Base-by-base conservation (phyloP, 2,329 filamentous ascomycete species). In the Ascochyta rabiei region DNA sequence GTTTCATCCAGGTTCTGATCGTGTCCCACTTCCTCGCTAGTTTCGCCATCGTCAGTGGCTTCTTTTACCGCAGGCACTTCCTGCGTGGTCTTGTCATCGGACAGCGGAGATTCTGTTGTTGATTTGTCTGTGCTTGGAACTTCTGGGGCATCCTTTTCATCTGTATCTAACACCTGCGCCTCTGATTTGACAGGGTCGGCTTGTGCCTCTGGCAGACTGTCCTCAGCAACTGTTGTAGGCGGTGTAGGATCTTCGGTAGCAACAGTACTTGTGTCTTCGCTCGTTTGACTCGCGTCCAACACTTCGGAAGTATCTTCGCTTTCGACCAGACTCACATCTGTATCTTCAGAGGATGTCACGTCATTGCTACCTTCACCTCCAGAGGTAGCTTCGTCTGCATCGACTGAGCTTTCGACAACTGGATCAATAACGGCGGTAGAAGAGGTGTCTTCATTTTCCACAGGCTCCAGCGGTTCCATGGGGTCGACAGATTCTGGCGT, bases 231-330 rank as follows among this genome's bases (percentile, higher is more conserved):
- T 9, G 26, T 5, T n/a, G 23, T 12, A 35, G 21, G 37, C 9
- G 23, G 8, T 16, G 2, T 19, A 6, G n/a, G 6, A 30, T 12
- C 33, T 39, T 28, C 40, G 15, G 16, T 26, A 28, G 28, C 52
- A 8, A 13, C 35, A 30, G 35, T 18, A 8, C 16, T 21, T 41
- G 31, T 15, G 9, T 18, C 21, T 10, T 49, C 52, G 8, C 35
- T 37, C 5, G 2, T 28, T 4, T 34, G 23, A 10, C 21, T 21
- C 15, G 26, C 41, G 6, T 33, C 38, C 8, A 13, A 21, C 10
- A 49, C 41, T 5, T 46, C 16, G 21, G 45, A 46, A 1, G 41
- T 46, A 5, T 35, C 26, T n/a, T 55, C 52, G 8, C 52, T 47
- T 19, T 46, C 46, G 9, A 43, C 18, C 4, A 50, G 8, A 37